A percentile compares a stretch with the other conserved stretches of the same genome.
Conservation (phyloP, 192 early-diverging fungal genomes). For the Umbelopsis sp. region DNA sequence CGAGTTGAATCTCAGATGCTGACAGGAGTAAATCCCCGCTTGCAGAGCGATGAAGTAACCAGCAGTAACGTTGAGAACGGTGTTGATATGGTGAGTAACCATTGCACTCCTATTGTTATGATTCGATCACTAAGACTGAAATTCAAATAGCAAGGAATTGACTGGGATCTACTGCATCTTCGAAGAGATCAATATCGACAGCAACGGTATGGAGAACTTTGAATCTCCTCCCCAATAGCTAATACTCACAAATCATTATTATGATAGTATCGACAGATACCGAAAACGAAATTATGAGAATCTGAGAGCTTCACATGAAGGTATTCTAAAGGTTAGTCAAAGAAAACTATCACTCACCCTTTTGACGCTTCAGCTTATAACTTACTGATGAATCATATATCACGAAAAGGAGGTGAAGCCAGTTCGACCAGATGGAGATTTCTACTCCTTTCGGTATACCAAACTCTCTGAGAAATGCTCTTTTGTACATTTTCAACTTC, state of each 20-base stretch:
- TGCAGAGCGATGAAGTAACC: conserved; percentile 28
- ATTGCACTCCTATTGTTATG: too few species aligned
- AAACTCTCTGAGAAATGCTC: conserved; percentile 49
- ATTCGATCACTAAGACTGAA: not conserved
- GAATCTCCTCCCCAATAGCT: not conserved
- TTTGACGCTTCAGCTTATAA: too few species aligned
- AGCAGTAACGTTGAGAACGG: conserved; percentile 29
- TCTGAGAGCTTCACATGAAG: not conserved
- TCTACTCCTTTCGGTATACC: conserved; percentile 50
- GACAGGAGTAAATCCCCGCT: not conserved
- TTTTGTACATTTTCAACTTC: conserved; percentile 63
- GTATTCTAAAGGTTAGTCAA: conserved; percentile 10
- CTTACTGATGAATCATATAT: conserved; percentile 14
- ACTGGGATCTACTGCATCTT: conserved; percentile 28
- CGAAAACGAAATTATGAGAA: not conserved
- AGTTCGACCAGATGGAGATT: conserved; percentile 32
- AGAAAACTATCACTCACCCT: too few species aligned
- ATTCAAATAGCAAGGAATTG: conserved; percentile 40
- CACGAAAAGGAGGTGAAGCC: conserved; percentile 27
- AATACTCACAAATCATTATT: not conserved
- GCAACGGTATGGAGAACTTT: conserved; percentile 25
- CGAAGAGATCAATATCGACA: conserved; percentile 37
- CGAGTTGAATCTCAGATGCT: conserved; percentile 10
- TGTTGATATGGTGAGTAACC: conserved; percentile 37
- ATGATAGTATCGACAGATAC: not conserved